Evolutionary conservation across 73 alveolate species (phyloP).

Genomic region (Tetrahymena elliotti): DNA sequence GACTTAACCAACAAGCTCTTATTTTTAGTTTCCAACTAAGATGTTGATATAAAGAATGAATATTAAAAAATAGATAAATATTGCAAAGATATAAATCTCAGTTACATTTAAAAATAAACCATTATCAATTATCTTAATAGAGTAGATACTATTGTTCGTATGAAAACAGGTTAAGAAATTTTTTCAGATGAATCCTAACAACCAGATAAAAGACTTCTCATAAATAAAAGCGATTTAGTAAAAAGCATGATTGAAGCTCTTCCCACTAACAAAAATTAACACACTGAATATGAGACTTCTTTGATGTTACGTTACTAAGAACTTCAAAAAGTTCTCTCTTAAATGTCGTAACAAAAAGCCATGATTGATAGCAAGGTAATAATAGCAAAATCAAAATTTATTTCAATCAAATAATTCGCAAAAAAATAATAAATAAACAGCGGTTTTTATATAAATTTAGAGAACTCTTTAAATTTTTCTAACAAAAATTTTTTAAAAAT

Average conservation of each 20-base stretch:
- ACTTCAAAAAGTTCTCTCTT: neutral
- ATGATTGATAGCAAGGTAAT: neutral
- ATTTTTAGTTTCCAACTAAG: neutral
- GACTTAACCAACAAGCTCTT: neutral
- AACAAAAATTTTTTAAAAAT: neutral
- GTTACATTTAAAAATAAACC: neutral
- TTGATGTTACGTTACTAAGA: neutral
- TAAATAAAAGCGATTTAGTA: neutral
- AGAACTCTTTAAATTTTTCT: neutral
- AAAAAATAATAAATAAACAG: neutral
- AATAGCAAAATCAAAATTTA: neutral
- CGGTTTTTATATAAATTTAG: neutral
- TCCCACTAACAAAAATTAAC: neutral
- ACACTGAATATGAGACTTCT: neutral
- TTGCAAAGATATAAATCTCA: neutral
- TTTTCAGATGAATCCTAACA: neutral
- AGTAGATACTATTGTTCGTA: neutral
- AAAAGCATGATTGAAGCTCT: neutral
- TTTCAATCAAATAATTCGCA: neutral
- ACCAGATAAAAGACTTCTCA: neutral
- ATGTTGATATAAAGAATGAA: neutral
- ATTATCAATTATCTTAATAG: neutral
- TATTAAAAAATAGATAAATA: neutral
- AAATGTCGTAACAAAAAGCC: neutral
- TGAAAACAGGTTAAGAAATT: neutral